Evolutionary conservation across 2,329 filamentous ascomycete species (phyloP).

Genomic region (Diaporthe citri): DNA sequence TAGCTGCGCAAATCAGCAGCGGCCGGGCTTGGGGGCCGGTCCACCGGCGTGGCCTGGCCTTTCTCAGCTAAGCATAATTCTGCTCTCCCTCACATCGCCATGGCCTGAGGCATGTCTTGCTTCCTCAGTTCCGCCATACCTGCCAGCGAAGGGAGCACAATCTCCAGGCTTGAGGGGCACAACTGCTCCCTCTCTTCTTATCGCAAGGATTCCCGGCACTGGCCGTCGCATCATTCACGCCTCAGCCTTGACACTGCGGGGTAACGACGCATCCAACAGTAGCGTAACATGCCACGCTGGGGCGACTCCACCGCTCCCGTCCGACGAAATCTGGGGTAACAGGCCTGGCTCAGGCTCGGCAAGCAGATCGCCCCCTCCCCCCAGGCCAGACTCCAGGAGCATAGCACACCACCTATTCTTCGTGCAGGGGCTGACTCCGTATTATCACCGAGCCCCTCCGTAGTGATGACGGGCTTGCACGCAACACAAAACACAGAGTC

Average conservation of each 20-base stretch:
- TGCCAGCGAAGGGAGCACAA: not conserved
- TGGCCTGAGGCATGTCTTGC: slow-evolving; percentile 16
- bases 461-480: not conserved
- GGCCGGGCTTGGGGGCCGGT: not conserved
- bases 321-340: slow-evolving; percentile 34
- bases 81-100: not conserved
- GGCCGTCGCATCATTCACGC: slow-evolving; percentile 8
- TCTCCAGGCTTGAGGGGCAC: not conserved
- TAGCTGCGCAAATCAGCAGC: slow-evolving; percentile 28
- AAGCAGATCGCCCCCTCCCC: not conserved
- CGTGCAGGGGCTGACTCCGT: slow-evolving; percentile 4
- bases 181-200: not conserved
- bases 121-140: not conserved
- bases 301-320: slow-evolving; percentile 35
- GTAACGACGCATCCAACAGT: slow-evolving; percentile 9
- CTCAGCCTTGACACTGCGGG: slow-evolving; percentile 24
- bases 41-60: not conserved
- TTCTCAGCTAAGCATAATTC: slow-evolving; percentile 3
- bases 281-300: slow-evolving; percentile 25
- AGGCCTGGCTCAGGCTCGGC: slow-evolving; percentile 8
- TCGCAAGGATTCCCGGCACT: slow-evolving; percentile 10
- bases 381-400: not conserved
- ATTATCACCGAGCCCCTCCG: slow-evolving; percentile 19
- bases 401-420: not conserved
- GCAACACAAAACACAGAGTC: not conserved